These are phyloP conservation scores for Aspergillus aculeatus DNA, from an alignment of 2,329 filamentous ascomycete species.

Conservation along the genomic window DNA sequence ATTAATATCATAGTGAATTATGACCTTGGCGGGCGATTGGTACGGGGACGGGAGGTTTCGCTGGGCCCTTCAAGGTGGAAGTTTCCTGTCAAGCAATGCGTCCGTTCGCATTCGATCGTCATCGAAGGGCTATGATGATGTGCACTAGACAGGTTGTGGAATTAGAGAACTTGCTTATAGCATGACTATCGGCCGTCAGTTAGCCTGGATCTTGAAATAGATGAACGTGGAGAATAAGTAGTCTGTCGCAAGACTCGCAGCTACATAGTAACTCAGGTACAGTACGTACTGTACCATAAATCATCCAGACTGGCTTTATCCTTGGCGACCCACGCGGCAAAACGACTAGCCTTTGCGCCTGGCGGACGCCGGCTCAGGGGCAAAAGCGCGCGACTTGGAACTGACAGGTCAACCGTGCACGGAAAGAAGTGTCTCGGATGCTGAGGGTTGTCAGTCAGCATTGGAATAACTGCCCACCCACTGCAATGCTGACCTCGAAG, in stretches of 20 bases:
- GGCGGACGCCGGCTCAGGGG: slow-evolving; percentile 3
- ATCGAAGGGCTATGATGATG: slow-evolving; percentile 4
- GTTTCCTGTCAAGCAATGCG: background rate
- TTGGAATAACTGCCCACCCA: background rate
- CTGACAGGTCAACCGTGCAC: slow-evolving; percentile 10
- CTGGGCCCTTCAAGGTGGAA: background rate
- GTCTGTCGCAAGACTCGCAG: too few species aligned
- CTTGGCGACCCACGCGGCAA: slow-evolving; percentile 12
- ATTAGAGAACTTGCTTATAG: background rate
- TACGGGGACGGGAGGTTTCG: background rate
- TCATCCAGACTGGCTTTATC: slow-evolving; percentile 4
- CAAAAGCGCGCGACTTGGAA: background rate
- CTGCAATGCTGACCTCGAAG: too few species aligned
- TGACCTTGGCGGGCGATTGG: background rate
- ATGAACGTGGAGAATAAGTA: too few species aligned
- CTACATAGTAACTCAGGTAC: too few species aligned
- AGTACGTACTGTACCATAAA: too few species aligned
- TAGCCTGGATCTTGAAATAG: too few species aligned
- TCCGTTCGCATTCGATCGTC: background rate
- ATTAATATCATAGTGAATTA: background rate
- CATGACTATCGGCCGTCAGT: too few species aligned
- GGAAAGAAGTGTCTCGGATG: background rate
- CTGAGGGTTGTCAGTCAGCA: background rate
- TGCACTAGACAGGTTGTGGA: background rate
- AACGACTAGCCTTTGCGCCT: slow-evolving; percentile 10